Evolutionary conservation across 257 asterid species (phyloP).

Genomic region (Forsythia suspensa): DNA sequence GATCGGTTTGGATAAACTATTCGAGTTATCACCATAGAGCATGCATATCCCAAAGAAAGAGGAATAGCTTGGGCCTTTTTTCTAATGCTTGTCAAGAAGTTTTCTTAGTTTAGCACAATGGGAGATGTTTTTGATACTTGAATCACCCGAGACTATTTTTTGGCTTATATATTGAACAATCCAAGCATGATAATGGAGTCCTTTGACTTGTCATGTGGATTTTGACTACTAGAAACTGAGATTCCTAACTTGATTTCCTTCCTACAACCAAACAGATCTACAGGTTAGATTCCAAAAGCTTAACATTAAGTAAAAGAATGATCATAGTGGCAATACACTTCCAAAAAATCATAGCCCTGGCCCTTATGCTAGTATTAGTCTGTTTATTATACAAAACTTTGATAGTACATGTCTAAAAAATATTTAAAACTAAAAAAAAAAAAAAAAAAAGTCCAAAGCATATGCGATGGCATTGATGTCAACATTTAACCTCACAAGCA

Average conservation of each 20-base stretch:
- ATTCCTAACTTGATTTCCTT: not conserved
- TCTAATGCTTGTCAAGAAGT: not conserved
- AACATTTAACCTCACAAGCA: too few relatives aligned
- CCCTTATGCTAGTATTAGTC: not conserved
- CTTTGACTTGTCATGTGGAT: not conserved
- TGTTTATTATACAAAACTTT: not conserved
- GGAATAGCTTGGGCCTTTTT: not conserved
- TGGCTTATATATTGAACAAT: not conserved
- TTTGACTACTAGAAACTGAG: not conserved
- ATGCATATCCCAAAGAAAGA: not conserved
- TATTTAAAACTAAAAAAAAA: not conserved
- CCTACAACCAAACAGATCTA: not conserved
- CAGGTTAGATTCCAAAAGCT: not conserved
- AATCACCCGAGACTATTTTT: not conserved
- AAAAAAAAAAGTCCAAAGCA: too few relatives aligned
- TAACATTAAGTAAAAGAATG: not conserved
- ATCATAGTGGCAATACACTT: not conserved
- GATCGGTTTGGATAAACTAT: not conserved
- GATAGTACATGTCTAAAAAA: not conserved
- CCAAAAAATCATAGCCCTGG: not conserved
- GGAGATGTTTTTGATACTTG: not conserved
- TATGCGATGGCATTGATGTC: too few relatives aligned
- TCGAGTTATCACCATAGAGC: not conserved
- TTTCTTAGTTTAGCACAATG: not conserved
- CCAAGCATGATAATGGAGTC: not conserved